Conservation (phyloP, 2,329 filamentous ascomycete species). For the Sporothrix humicola region DNA sequence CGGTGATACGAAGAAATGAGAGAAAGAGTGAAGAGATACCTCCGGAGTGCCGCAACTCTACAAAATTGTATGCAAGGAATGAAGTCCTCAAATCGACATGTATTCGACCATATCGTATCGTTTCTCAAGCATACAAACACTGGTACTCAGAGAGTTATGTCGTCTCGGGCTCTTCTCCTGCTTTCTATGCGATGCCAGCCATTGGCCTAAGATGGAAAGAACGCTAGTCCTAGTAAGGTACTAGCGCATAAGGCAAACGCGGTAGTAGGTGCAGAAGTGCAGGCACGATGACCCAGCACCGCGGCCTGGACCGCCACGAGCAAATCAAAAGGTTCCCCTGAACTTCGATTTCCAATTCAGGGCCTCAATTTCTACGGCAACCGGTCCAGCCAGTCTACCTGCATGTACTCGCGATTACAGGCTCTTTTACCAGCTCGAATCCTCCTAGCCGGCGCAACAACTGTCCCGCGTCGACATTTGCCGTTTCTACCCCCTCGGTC, state of each 20-base stretch:
- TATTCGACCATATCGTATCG: neutral
- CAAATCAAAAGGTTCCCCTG: constrained; percentile 26
- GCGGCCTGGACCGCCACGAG: constrained; percentile 30
- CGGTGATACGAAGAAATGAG: no score
- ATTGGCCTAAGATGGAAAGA: neutral
- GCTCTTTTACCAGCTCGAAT: neutral
- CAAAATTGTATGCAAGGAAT: neutral
- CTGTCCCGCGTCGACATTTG: neutral
- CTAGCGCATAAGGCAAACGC: constrained; percentile 5
- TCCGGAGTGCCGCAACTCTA: no score
- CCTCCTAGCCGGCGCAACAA: neutral
- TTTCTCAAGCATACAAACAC: neutral
- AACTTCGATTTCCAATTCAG: neutral
- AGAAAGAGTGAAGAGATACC: no score
- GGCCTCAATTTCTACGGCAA: neutral
- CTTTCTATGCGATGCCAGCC: neutral
- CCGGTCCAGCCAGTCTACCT: neutral
- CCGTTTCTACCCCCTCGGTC: neutral
- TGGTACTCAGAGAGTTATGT: neutral
- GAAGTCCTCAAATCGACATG: neutral
- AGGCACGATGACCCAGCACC: constrained; percentile 21
- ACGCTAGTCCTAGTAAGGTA: neutral
- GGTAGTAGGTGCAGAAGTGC: constrained; percentile 28
- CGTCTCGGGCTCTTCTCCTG: constrained; percentile 5
- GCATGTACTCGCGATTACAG: constrained; percentile 11